Conservation (phyloP, 1,284 basidiomycete genomes). For the Phellinidium pouzarii region DNA sequence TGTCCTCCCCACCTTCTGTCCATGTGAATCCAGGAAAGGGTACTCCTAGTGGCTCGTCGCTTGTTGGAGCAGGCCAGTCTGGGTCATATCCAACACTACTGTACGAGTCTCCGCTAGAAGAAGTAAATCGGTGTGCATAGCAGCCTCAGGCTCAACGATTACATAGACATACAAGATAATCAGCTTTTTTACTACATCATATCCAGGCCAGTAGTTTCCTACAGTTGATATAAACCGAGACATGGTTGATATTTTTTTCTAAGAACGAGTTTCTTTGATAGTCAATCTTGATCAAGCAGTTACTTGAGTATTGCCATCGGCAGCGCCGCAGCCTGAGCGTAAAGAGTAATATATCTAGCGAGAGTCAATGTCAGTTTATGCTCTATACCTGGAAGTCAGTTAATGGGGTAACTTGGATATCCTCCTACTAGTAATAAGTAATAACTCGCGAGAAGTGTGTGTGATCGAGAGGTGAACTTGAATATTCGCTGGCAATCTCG, state of each 20-base stretch:
- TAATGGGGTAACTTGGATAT: too few relatives aligned
- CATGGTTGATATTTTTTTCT: neutral
- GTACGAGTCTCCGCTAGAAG: constrained; percentile 45
- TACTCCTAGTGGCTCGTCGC: constrained; percentile 40
- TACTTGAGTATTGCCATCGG: too few relatives aligned
- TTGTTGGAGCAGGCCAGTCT: constrained; percentile 27
- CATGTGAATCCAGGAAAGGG: constrained; percentile 39
- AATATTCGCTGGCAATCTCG: too few relatives aligned
- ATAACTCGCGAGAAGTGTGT: too few relatives aligned
- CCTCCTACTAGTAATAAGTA: too few relatives aligned
- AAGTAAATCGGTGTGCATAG: neutral
- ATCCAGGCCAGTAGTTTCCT: constrained; percentile 15
- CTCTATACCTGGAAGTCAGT: too few relatives aligned
- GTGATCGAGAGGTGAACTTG: too few relatives aligned
- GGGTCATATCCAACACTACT: constrained; percentile 35
- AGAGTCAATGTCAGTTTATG: too few relatives aligned
- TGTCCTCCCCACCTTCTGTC: constrained; percentile 30
- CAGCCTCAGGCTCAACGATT: neutral
- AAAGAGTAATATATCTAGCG: too few relatives aligned
- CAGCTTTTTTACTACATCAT: constrained; percentile 5
- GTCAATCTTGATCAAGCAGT: neutral
- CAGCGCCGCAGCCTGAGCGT: too few relatives aligned
- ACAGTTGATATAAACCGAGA: neutral
- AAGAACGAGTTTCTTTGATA: neutral
- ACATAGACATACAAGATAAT: constrained; percentile 11